These are phyloP conservation scores for Talaromyces sp. DNA, from an alignment of 2,329 filamentous ascomycete genomes.

Conservation along the genomic window DNA sequence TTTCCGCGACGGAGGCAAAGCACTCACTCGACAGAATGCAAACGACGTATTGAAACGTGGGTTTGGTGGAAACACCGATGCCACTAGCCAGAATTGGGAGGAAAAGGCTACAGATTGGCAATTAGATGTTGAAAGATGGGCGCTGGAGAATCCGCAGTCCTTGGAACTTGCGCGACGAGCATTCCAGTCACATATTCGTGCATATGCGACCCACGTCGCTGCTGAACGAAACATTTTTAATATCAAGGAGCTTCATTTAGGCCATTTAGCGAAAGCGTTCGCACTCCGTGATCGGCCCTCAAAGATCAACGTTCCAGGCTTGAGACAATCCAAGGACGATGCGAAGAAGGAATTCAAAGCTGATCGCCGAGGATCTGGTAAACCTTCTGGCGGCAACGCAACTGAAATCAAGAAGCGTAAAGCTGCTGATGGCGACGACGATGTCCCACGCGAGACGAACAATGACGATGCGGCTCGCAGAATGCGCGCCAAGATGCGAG, in stretches of 20 bases:
- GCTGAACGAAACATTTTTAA: constrained; percentile 85
- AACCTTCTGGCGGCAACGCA: constrained; percentile 2
- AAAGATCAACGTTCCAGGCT: constrained; percentile 61
- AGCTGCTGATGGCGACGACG: constrained; percentile 26
- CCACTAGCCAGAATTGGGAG: constrained; percentile 57
- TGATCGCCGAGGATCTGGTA: constrained; percentile 32
- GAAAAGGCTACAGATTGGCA: constrained; percentile 65
- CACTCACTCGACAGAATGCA: constrained; percentile 60
- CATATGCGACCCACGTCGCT: constrained; percentile 89
- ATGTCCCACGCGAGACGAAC: constrained; percentile 33
- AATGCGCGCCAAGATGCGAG: constrained; percentile 54
- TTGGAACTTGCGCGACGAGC: constrained; percentile 79
- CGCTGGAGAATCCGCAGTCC: constrained; percentile 61
- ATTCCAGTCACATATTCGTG: constrained; percentile 87
- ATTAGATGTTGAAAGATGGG: constrained; percentile 64
- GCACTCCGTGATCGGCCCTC: constrained; percentile 83
- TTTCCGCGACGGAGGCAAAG: constrained; percentile 60
- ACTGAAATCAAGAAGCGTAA: constrained; percentile 28
- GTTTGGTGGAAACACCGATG: constrained; percentile 49
- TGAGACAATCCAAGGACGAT: constrained; percentile 49
- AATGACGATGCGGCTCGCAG: constrained; percentile 49
- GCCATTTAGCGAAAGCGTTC: constrained; percentile 91
- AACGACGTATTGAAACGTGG: constrained; percentile 67
- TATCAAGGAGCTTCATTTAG: constrained; percentile 84
- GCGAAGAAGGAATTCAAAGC: constrained; percentile 48